These are phyloP conservation scores for Aspergillus hortae DNA, from an alignment of 2,329 filamentous ascomycete species.

Conservation along the genomic window DNA sequence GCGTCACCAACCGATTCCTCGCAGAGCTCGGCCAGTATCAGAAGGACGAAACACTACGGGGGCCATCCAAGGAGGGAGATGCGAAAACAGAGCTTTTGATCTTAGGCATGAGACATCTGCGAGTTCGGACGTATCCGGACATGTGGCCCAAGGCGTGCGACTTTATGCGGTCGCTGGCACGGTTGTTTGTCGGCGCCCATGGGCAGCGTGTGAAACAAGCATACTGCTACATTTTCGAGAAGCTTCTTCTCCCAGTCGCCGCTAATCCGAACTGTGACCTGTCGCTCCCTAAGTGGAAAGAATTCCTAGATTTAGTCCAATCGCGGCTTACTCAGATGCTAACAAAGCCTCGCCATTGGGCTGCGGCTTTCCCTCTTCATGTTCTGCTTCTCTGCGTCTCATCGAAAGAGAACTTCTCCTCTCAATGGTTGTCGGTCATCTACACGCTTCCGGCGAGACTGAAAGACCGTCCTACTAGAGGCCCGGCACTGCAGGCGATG, in stretches of 20 bases:
- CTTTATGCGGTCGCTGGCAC: conserved; percentile 77
- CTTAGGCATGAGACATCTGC: conserved; percentile 85
- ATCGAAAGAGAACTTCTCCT: conserved; percentile 74
- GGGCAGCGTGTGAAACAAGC: conserved; percentile 88
- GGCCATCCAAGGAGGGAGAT: conserved; percentile 60
- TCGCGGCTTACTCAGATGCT: conserved; percentile 80
- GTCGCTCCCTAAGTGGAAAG: conserved; percentile 77
- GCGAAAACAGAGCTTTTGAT: conserved; percentile 82
- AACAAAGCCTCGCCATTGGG: conserved; percentile 89
- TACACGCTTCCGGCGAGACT: conserved; percentile 73
- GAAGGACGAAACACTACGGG: conserved; percentile 59
- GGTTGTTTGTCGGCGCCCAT: conserved; percentile 78
- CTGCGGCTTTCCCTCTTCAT: conserved; percentile 80
- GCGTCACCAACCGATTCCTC: conserved; percentile 78
- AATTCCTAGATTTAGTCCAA: conserved; percentile 75
- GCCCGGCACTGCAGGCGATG: conserved; percentile 80
- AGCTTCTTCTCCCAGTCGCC: conserved; percentile 80
- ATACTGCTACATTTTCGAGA: conserved; percentile 88
- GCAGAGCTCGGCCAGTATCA: conserved; percentile 75
- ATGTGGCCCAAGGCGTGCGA: conserved; percentile 85
- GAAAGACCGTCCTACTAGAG: conserved; percentile 76
- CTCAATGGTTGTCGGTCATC: conserved; percentile 82
- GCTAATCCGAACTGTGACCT: conserved; percentile 75
- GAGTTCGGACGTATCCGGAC: conserved; percentile 68
- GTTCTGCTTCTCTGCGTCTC: conserved; percentile 86